Base-by-base conservation (phyloP, 169 alveolate species). In the Cryptosporidium tyzzeri region DNA sequence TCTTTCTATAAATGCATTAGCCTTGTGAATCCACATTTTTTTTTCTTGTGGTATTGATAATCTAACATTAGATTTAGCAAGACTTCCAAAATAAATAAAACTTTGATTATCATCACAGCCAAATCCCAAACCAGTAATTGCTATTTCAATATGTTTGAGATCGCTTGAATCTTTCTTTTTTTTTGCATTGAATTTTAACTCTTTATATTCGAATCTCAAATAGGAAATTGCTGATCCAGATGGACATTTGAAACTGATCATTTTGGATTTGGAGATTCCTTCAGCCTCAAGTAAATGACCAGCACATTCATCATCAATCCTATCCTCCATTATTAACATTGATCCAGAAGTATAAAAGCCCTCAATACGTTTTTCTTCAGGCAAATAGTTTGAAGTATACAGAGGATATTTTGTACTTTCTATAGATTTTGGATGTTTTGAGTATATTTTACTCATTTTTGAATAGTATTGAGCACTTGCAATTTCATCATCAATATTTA, bases 21-120 rank as follows among this genome's bases (percentile, higher is more conserved):
- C 67, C 14, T 44, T 62, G 29, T 80, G 31, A 26, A 80, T 80
- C 89, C 89, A 80, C 68, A 65, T 62, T 65, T 80, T 80, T 41
- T 80, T 80, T 33, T 29, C 48, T 41, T 80, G 69, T 18, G 89
- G 89, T 61, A 80, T 45, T 44, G 80, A 62, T 14, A 80, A 44
- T 35, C 23, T 53, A 37, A 16, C 3, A 33, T 45, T 21, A 1
- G 59, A 6, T 10, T 48, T 62, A 3, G 89, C 75, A 18, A 80
- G 50, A 31, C 80, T 80, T 12, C 89, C 89, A 9, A 80, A 21
- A 10, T 59, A 35, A 45, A 80, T 80, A 65, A 80, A 59, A 80
- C 89, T 80, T 41, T 18, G 59, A 41, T 80, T 59, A 33, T 80
- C 89, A 62, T 80, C 89, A 80, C 89, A 80, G 0, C 89, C 89